Conservation (phyloP, 2,329 filamentous ascomycete species). For the Aspergillus niger region DNA sequence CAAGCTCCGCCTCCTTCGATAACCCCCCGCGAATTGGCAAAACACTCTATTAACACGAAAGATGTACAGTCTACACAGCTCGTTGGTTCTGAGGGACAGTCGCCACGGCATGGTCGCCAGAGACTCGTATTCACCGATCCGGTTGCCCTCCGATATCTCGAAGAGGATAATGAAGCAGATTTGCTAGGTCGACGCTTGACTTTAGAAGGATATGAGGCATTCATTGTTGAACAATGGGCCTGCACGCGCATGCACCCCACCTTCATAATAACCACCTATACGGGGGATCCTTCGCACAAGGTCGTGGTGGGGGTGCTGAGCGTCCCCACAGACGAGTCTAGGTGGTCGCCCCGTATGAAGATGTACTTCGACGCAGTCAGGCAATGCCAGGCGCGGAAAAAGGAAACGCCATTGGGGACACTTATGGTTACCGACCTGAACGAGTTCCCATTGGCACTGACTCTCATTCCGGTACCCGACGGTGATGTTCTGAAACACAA, state of each 20-base stretch:
- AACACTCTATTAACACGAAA: conserved; percentile 24
- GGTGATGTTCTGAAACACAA: conserved; percentile 81
- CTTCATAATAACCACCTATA: conserved; percentile 89
- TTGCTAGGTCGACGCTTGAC: conserved; percentile 71
- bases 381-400: conserved; percentile 80
- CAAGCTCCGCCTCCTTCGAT: conserved; percentile 24
- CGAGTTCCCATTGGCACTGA: conserved; percentile 86
- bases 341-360: conserved; percentile 77
- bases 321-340: conserved; percentile 75
- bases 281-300: conserved; percentile 76
- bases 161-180: conserved; percentile 76
- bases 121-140: conserved; percentile 67
- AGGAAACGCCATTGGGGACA: conserved; percentile 78
- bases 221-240: conserved; percentile 96
- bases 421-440: conserved; percentile 94
- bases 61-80: conserved; percentile 24
- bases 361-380: conserved; percentile 85
- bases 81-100: conserved; percentile 18
- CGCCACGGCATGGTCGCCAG: conserved; percentile 47
- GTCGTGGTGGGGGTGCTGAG: conserved; percentile 79
- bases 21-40: conserved; percentile 31
- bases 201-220: conserved; percentile 84
- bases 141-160: conserved; percentile 72
- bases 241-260: conserved; percentile 89
- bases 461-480: conserved; percentile 85